A percentile compares a stretch with the other conserved stretches of the same genome.
Conservation (phyloP, 148 eudicot genomes). For the Pouteria glomerata region DNA sequence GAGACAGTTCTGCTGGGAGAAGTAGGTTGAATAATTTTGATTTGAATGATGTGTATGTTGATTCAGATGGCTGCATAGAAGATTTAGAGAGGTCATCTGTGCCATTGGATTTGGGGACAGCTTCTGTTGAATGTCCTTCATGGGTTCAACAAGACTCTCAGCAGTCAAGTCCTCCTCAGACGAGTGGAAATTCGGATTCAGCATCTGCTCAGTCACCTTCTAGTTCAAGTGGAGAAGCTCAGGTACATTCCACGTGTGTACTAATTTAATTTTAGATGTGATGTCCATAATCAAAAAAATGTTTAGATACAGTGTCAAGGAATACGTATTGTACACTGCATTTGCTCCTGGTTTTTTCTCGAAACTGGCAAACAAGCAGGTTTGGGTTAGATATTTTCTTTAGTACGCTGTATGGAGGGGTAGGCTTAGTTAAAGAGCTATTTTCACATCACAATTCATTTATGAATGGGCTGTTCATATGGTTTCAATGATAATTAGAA, state of each 20-base stretch:
- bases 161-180: conserved; percentile 68
- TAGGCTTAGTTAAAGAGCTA: no score
- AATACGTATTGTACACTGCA: not conserved
- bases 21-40: conserved; percentile 42
- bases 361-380: no score
- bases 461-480: no score
- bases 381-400: no score
- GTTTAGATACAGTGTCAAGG: no score
- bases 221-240: conserved; percentile 76
- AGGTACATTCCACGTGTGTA: conserved; percentile 35
- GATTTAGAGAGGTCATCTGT: conserved; percentile 21
- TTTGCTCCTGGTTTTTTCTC: not conserved
- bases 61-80: conserved; percentile 48
- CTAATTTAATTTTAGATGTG: not conserved
- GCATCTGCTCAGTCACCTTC: conserved; percentile 58
- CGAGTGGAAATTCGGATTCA: conserved; percentile 66
- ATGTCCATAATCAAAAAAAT: no score
- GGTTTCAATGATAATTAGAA: no score
- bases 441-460: no score
- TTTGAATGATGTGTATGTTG: conserved; percentile 61
- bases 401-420: no score
- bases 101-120: conserved; percentile 7
- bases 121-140: conserved; percentile 22
- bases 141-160: conserved; percentile 39
- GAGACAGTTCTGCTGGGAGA: conserved; percentile 24